Base-by-base conservation (phyloP, 108 stramenopile genomes). In the Pseudonitzschia multistriata region DNA sequence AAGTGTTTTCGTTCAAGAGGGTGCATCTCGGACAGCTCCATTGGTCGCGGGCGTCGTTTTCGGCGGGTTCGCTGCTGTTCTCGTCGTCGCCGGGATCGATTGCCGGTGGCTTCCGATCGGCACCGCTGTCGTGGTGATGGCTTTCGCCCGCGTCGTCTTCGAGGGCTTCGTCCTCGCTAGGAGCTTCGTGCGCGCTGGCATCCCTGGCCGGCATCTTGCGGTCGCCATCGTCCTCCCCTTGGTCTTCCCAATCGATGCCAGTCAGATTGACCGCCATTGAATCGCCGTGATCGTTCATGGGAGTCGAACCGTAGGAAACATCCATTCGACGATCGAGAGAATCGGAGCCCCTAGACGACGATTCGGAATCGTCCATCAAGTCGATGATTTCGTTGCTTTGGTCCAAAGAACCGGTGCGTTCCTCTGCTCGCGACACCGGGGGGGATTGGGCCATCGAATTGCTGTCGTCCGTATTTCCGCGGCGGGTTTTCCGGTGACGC, bases 11-110 rank as follows among this genome's bases (percentile, higher is more conserved):
- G 72, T 86, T 86, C 37, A 74, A 53, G 33, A 86, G 68, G 5
- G 85, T 86, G 49, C 85, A 86, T 60, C 70, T 62, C 24, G 81
- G 77, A 79, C 85, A 86, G 13, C 75, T 22, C 85, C 85, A 86
- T 70, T 81, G 39, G 28, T 68, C 42, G 28, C 49, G 54, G 5
- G 17, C 35, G 21, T 33, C 60, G 22, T n/a, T n/a, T n/a, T n/a
- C n/a, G n/a, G n/a, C n/a, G n/a, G 25, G 47, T 25, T 39, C 54
- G 35, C 29, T 29, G 6, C 59, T 47, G 28, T 29, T 62, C 7
- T 64, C 21, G 28, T 27, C 47, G 63, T 40, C 45, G 21, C 34
- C 37, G 40, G 10, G 17, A 6, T 64, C 42, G 5, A 39, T 19
- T 28, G 63, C 63, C 34, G 63, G 63, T 15, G 14, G 14, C 63